These are phyloP conservation scores for Corinectria fuckeliana DNA, from an alignment of 2,329 filamentous ascomycete species.

Conservation along the genomic window DNA sequence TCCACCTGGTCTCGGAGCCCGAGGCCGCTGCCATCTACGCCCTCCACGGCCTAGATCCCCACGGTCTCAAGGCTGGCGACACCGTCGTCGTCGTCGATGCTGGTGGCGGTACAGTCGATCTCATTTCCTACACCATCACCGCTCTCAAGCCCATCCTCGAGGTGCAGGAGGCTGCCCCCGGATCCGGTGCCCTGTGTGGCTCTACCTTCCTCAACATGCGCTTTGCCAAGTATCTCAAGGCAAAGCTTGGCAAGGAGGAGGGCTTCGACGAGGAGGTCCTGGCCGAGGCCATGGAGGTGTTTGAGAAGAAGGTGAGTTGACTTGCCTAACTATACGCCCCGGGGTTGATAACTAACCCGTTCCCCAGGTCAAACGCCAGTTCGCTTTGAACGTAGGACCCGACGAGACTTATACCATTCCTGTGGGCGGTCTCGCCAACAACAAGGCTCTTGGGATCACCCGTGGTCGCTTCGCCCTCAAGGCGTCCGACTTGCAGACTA, in stretches of 20 bases:
- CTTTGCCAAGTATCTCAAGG: slow-evolving; percentile 50
- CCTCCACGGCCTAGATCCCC: slow-evolving; percentile 48
- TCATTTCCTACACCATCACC: slow-evolving; percentile 57
- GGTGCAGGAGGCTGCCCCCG: slow-evolving; percentile 52
- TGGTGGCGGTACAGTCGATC: slow-evolving; percentile 58
- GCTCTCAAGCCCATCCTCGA: slow-evolving; percentile 51
- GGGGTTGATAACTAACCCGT: slow-evolving; percentile 8
- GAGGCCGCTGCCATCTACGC: slow-evolving; percentile 58
- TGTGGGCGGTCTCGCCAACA: slow-evolving; percentile 49
- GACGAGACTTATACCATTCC: slow-evolving; percentile 47
- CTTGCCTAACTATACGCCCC: not conserved
- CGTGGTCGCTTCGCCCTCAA: slow-evolving; percentile 47
- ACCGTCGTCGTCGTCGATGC: slow-evolving; percentile 60
- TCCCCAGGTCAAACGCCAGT: slow-evolving; percentile 45
- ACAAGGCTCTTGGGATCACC: slow-evolving; percentile 46
- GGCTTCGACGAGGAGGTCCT: slow-evolving; percentile 49
- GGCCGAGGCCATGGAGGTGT: slow-evolving; percentile 48
- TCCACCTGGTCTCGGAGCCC: slow-evolving; percentile 55
- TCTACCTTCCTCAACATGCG: slow-evolving; percentile 53
- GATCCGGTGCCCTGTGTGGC: slow-evolving; percentile 55
- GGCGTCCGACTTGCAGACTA: slow-evolving; percentile 47
- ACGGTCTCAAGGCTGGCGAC: slow-evolving; percentile 49
- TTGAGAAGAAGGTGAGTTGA: slow-evolving; percentile 46
- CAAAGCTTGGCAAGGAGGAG: slow-evolving; percentile 48
- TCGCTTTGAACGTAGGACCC: slow-evolving; percentile 39